Evolutionary conservation across 1,284 basidiomycete species (phyloP), one percentile per base, ranked within the genome.

Genomic region (Neotropicomus parvogracilis): DNA sequence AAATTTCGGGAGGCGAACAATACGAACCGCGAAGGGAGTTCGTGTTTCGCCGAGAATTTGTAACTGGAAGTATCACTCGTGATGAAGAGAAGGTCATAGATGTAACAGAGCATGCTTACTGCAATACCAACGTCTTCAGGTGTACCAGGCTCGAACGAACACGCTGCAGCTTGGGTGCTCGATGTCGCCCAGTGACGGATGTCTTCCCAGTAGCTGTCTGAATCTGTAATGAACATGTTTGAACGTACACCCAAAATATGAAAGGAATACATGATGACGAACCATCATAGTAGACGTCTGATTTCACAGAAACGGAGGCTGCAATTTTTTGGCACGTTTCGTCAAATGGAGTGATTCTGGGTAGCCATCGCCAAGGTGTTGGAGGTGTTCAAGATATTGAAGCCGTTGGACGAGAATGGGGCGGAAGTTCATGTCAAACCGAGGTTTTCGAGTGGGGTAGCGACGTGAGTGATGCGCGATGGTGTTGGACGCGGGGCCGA

Each of bases 101-200:
- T 26, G n/a, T 7, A 17, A 14, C 3, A 14, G 24, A 34, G 6
- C 9, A 13, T 28, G 47, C 70, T 58, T 61, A 77, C 79, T 31
- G 73, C 75, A 24, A 56, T 16, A 54, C 55, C 71, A 39, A 78
- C 64, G 57, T 78, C 80, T 13, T 64, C 64, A 0, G 69, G 56
- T 0, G 70, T 73, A 10, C 72, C 75, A 3, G 78, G 78, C 53
- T 78, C 74, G 7, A 81, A 78, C 11, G 73, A 72, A 56, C 80
- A 81, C 1, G 65, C 60, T 1, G 79, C 61, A 1, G 31, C 0
- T 46, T 75, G 70, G 0, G 66, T 55, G 52, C 73, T 78, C 3
- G 78, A 77, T 9, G 56, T 57, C 1, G 71, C 69, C 72, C 72
- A 79, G 49, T 81, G 79, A 4, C 48, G 46, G 16, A 72, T 71